phyloP scores from a whole-genome alignment of 2,329 filamentous ascomycete genomes.

The Stagonosporopsis chrysanthemi region DNA sequence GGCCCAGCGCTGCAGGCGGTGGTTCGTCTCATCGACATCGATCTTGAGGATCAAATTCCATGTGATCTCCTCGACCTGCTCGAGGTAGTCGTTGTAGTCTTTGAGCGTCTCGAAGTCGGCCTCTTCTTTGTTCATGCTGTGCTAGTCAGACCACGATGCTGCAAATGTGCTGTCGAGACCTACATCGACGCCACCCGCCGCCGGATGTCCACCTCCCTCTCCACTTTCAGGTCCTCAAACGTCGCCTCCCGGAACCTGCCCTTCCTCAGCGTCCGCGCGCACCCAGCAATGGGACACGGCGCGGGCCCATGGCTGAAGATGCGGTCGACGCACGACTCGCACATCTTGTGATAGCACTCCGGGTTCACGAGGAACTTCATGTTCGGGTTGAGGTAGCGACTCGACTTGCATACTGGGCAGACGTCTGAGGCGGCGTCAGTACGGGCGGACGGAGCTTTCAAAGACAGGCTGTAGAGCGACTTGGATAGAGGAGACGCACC shows the following conservation, averaged over 20 bases:
- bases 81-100: constrained; percentile 92
- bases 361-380: constrained; percentile 97
- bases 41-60: constrained; percentile 82
- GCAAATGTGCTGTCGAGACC: background rate
- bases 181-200: constrained; percentile 69
- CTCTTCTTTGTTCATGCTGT: constrained; percentile 84
- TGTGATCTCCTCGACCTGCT: constrained; percentile 88
- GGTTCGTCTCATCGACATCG: constrained; percentile 70
- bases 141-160: constrained; percentile 12
- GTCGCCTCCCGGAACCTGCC: constrained; percentile 85
- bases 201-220: constrained; percentile 92
- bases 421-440: constrained; percentile 66
- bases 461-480: constrained; percentile 40
- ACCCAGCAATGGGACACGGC: constrained; percentile 89
- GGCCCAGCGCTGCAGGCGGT: constrained; percentile 72
- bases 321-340: constrained; percentile 91
- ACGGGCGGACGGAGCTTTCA: constrained; percentile 25
- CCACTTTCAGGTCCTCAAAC: constrained; percentile 85
- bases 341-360: constrained; percentile 99
- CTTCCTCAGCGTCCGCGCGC: constrained; percentile 84
- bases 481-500: constrained; percentile 48
- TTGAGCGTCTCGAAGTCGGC: constrained; percentile 87
- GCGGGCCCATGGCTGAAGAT: constrained; percentile 93
- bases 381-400: constrained; percentile 91
- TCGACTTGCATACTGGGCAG: constrained; percentile 97